Evolutionary conservation across 164 flowering plant species (phyloP).

Genomic region (Dillenia turbinata): DNA sequence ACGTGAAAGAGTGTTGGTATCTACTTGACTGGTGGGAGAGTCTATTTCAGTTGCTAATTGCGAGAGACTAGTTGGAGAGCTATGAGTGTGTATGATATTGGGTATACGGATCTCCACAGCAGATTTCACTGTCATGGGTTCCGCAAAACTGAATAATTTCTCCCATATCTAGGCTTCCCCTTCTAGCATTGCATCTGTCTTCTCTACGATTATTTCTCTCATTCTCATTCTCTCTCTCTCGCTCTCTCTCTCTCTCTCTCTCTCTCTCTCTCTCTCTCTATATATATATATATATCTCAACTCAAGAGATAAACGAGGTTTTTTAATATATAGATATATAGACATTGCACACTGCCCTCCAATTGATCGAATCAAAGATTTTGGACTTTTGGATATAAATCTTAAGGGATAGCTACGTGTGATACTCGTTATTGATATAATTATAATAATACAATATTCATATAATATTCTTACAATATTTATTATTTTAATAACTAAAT

Average conservation of each 20-base stretch:
- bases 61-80: slow-evolving; percentile 25
- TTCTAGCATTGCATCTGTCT: slow-evolving; percentile 9
- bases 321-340: no score
- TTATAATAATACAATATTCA: no score
- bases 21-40: slow-evolving; percentile 13
- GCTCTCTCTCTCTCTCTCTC: neutral
- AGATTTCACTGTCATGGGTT: slow-evolving; percentile 39
- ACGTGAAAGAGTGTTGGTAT: slow-evolving; percentile 29
- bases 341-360: no score
- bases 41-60: slow-evolving; percentile 20
- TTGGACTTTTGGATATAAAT: no score
- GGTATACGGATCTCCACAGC: slow-evolving; percentile 44
- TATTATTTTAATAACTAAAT: no score
- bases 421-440: no score
- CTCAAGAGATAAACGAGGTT: no score
- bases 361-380: no score
- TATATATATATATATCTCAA: no score
- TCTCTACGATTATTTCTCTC: slow-evolving; percentile 2
- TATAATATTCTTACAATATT: no score
- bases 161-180: slow-evolving; percentile 38
- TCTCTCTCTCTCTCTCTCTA: neutral
- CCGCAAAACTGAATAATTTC: slow-evolving; percentile 30
- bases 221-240: neutral
- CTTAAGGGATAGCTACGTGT: no score
- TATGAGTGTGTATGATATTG: slow-evolving; percentile 36